phyloP scores from a whole-genome alignment of 768 basidiomycete genomes.

The Boletus tomentosulus region DNA sequence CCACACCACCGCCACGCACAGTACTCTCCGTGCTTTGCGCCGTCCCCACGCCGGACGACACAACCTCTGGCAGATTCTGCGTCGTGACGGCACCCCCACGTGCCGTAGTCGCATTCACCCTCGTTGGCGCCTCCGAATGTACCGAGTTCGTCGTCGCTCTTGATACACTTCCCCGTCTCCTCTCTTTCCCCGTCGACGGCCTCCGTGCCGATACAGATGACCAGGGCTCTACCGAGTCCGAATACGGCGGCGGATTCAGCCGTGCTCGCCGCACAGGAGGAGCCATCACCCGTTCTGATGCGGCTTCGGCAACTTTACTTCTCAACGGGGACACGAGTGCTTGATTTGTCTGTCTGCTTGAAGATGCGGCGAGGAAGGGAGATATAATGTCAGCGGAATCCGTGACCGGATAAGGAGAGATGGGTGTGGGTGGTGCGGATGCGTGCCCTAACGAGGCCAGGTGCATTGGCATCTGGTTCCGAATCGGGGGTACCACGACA shows the following conservation, averaged over 20 bases:
- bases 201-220: background rate
- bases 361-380: constrained; percentile 17
- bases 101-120: background rate
- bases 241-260: constrained; percentile 29
- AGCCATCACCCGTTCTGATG: background rate
- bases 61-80: background rate
- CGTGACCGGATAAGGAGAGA: background rate
- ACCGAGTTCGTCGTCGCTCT: constrained; percentile 7
- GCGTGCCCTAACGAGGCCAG: background rate
- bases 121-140: constrained; percentile 5
- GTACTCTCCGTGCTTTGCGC: background rate
- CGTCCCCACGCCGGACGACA: background rate
- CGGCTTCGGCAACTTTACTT: constrained; percentile 4
- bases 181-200: constrained; percentile 1
- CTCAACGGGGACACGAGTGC: background rate
- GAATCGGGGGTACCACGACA: background rate
- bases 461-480: background rate
- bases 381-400: constrained; percentile 22
- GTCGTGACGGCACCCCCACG: background rate
- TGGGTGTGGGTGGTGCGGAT: background rate
- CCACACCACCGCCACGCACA: background rate
- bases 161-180: constrained; percentile 4
- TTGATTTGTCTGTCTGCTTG: constrained; percentile 2
- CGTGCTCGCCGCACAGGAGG: constrained; percentile 11
- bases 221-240: constrained; percentile 1